Percentiles rank a stretch among this genome's conserved stretches.
Conservation (phyloP, 1,284 basidiomycete genomes). For the Heterobasidion annosum region DNA sequence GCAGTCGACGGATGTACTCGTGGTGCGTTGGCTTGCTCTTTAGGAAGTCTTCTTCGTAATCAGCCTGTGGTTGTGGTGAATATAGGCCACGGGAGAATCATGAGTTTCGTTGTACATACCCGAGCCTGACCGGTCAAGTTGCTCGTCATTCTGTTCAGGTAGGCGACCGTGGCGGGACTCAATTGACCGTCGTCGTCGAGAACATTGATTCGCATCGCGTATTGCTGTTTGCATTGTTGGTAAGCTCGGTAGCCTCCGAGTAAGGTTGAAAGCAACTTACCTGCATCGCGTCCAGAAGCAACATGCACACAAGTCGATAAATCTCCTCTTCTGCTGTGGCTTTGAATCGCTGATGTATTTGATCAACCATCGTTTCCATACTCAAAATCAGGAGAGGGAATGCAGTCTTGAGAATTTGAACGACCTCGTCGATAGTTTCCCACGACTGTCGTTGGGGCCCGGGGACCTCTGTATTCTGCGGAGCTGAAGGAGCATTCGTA, state of each 20-base stretch:
- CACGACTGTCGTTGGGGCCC: slow-evolving; percentile 64
- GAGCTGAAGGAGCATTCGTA: slow-evolving; percentile 7
- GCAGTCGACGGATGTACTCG: slow-evolving; percentile 86
- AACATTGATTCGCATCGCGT: slow-evolving; percentile 57
- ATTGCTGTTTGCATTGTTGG: slow-evolving; percentile 37
- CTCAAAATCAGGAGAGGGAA: slow-evolving; percentile 94
- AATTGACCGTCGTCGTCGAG: slow-evolving; percentile 76
- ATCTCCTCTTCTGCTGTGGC: slow-evolving; percentile 90
- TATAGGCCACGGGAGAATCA: not conserved
- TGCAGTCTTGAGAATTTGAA: slow-evolving; percentile 92
- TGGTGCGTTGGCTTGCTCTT: slow-evolving; percentile 73
- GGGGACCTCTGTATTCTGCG: slow-evolving; percentile 12
- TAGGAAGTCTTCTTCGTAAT: slow-evolving; percentile 92
- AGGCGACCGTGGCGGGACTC: slow-evolving; percentile 42
- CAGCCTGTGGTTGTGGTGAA: slow-evolving; percentile 40
- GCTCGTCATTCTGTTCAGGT: slow-evolving; percentile 68
- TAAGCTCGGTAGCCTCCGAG: not conserved
- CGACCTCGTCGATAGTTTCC: slow-evolving; percentile 93
- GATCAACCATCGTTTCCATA: slow-evolving; percentile 97
- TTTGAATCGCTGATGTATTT: slow-evolving; percentile 90
- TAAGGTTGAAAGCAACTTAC: slow-evolving; percentile 24
- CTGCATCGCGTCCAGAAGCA: slow-evolving; percentile 68
- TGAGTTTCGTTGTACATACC: slow-evolving; percentile 28
- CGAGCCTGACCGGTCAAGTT: slow-evolving; percentile 61
- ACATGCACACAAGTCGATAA: slow-evolving; percentile 84